phyloP scores from a whole-genome alignment of 441 rosid genomes.

The Melianthus villosus region DNA sequence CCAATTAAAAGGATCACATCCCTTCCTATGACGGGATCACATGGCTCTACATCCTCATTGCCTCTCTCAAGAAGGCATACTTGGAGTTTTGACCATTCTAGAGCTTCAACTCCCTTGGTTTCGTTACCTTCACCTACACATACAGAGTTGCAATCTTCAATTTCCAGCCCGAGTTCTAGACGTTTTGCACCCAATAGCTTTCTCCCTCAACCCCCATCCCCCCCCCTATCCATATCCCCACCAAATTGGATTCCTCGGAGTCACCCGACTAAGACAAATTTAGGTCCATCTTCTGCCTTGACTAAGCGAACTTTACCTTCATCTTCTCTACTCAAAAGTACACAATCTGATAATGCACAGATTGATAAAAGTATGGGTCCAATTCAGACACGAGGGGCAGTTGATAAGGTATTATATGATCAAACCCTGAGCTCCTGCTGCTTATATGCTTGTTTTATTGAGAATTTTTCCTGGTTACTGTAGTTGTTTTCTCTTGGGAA shows the following conservation, averaged over 20 bases:
- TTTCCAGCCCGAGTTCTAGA: constrained; percentile 32
- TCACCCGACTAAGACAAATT: constrained; percentile 22
- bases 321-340: constrained; percentile 27
- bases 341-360: constrained; percentile 34
- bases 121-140: constrained; percentile 70
- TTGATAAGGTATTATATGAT: constrained; percentile 49
- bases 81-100: constrained; percentile 63
- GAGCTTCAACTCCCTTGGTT: constrained; percentile 50
- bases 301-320: constrained; percentile 37
- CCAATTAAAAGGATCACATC: constrained; percentile 66
- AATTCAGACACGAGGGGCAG: constrained; percentile 21
- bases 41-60: constrained; percentile 59
- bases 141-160: constrained; percentile 45
- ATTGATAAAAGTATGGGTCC: constrained; percentile 23
- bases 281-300: constrained; percentile 76
- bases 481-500: constrained; percentile 37
- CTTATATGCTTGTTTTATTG: constrained; percentile 2
- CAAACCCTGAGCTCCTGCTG: not conserved
- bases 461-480: constrained; percentile 1
- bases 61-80: constrained; percentile 68
- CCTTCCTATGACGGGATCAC: constrained; percentile 52
- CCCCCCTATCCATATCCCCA: constrained; percentile 59
- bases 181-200: constrained; percentile 25
- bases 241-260: constrained; percentile 37
- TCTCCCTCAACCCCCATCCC: constrained; percentile 47